Evolutionary conservation across 1,284 basidiomycete genomes (phyloP).

Genomic region (Jaminaea rosea): DNA sequence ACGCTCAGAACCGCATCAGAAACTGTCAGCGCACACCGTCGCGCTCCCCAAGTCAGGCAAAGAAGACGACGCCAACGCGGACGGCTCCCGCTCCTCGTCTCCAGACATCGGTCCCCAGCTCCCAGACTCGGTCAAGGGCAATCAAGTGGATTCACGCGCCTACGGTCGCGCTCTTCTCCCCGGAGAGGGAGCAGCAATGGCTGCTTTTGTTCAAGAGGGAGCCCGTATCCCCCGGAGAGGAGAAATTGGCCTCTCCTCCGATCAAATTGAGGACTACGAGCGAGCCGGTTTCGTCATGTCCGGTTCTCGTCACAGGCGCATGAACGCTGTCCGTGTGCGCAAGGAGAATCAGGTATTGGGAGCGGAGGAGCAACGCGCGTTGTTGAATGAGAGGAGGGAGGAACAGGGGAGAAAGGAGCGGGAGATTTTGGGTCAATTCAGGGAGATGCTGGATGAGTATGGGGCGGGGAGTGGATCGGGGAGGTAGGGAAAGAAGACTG

Average conservation of each 20-base stretch:
- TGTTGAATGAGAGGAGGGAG: slow-evolving; percentile 83
- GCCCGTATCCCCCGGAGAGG: slow-evolving; percentile 92
- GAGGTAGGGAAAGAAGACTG: too few species aligned
- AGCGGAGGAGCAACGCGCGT: slow-evolving; percentile 90
- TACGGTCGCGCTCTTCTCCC: slow-evolving; percentile 76
- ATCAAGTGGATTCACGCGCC: slow-evolving; percentile 14
- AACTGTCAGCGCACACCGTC: background rate
- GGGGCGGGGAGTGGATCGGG: too few species aligned
- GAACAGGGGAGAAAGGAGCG: slow-evolving; percentile 79
- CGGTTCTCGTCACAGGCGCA: slow-evolving; percentile 69
- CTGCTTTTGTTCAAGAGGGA: slow-evolving; percentile 80
- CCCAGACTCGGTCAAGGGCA: slow-evolving; percentile 4
- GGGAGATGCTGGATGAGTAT: slow-evolving; percentile 1
- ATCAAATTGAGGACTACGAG: slow-evolving; percentile 79
- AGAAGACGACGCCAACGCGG: background rate
- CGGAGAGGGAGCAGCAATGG: slow-evolving; percentile 95
- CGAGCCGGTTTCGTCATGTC: slow-evolving; percentile 95
- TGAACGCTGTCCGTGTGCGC: slow-evolving; percentile 90
- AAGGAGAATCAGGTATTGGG: slow-evolving; percentile 96
- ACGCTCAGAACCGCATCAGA: slow-evolving; percentile 7
- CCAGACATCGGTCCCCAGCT: slow-evolving; percentile 12
- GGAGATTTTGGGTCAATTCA: slow-evolving; percentile 48
- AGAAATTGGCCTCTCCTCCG: slow-evolving; percentile 84
- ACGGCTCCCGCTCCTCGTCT: too few species aligned
- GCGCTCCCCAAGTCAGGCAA: background rate